Percentiles rank a stretch among this genome's conserved stretches.
These are phyloP conservation scores for Cladosporium velox DNA, from an alignment of 2,329 filamentous ascomycete genomes.

Conservation along the genomic window DNA sequence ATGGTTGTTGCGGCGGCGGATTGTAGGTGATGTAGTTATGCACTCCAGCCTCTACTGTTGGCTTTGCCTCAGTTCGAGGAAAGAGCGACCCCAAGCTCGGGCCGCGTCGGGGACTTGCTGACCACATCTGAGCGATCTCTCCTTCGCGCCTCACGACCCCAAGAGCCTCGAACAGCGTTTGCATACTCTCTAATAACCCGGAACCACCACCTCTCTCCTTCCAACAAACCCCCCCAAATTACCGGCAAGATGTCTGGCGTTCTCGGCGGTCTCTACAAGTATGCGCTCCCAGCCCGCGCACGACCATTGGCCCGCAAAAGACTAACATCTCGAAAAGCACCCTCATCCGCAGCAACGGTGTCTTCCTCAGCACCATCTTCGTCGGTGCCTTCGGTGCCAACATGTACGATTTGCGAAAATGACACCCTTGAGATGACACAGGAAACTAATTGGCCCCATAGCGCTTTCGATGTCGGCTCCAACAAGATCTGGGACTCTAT, in stretches of 20 bases:
- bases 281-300: conserved; percentile 33
- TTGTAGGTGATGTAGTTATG: conserved; percentile 20
- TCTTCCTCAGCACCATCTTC: conserved; percentile 88
- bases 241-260: conserved; percentile 61
- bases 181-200: neutral
- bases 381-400: conserved; percentile 85
- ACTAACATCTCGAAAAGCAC: conserved; percentile 58
- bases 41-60: conserved; percentile 6
- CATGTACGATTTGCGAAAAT: conserved; percentile 64
- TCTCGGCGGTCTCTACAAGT: conserved; percentile 58
- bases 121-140: conserved; percentile 1
- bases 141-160: conserved; percentile 13
- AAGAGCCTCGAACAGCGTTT: conserved; percentile 2
- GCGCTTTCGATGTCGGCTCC: conserved; percentile 78
- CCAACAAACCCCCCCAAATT: conserved; percentile 6
- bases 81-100: conserved; percentile 13
- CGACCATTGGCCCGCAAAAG: conserved; percentile 14
- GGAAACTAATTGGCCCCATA: conserved; percentile 44
- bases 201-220: neutral
- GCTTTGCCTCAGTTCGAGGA: conserved; percentile 3
- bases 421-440: too few species aligned
- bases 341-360: conserved; percentile 81
- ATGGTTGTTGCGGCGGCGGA: conserved; percentile 11
- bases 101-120: conserved; percentile 5
- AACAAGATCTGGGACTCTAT: conserved; percentile 86